A percentile compares a stretch with the other conserved stretches of the same genome.
phyloP scores from a whole-genome alignment of 1,139 yeast species.

The Pichia sp. region DNA sequence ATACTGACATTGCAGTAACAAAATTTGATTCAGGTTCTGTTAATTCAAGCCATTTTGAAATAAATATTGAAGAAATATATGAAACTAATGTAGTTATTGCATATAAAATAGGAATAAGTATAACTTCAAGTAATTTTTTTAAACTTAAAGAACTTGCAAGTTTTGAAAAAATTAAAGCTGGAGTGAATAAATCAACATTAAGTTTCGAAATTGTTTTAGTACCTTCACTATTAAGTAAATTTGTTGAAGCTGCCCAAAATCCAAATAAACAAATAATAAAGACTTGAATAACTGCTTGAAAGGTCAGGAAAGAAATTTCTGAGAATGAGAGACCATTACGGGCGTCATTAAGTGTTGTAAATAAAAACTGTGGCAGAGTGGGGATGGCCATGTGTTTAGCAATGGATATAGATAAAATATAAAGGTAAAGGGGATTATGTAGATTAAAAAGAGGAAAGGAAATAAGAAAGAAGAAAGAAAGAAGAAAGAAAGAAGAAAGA shows the following conservation, averaged over 20 bases:
- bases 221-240: constrained; percentile 52
- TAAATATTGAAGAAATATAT: constrained; percentile 45
- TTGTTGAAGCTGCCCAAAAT: constrained; percentile 57
- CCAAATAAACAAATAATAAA: constrained; percentile 70
- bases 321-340: constrained; percentile 20
- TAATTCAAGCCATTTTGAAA: constrained; percentile 43
- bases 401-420: neutral
- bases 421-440: neutral
- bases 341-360: constrained; percentile 7
- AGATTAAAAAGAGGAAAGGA: neutral
- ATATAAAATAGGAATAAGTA: constrained; percentile 68
- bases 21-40: constrained; percentile 66
- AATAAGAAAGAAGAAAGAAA: neutral
- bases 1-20: constrained; percentile 85
- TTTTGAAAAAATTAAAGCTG: constrained; percentile 75
- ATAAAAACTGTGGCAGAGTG: constrained; percentile 5
- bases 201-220: constrained; percentile 62
- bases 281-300: constrained; percentile 75
- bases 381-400: constrained; percentile 1
- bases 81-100: constrained; percentile 61
- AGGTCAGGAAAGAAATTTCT: constrained; percentile 57
- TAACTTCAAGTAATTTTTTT: constrained; percentile 60
- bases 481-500: neutral
- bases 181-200: constrained; percentile 77
- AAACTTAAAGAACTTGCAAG: constrained; percentile 69